Base-by-base conservation (phyloP, 768 basidiomycete species). In the Candolleomyces aberdarensis region DNA sequence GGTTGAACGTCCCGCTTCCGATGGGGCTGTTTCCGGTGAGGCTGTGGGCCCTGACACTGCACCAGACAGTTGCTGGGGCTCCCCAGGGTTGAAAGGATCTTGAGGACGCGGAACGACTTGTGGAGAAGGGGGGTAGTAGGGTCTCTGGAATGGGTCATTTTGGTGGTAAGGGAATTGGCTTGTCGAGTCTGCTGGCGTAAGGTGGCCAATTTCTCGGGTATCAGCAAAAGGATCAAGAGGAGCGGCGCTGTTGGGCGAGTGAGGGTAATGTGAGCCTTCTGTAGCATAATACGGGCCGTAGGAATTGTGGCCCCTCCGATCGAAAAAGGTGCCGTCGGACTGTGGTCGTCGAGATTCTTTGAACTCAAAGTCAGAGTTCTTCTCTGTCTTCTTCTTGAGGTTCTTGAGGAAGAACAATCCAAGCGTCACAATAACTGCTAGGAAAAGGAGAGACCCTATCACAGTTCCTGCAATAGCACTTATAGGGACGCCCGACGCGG, bases 401-500 rank as follows among this genome's bases (percentile, higher is more conserved):
- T 36, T 81, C 69, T 66, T 72, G 60, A 86, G 64, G 73, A 77
- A 84, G 69, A 83, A 86, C 9, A 84, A 66, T 8, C 76, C 80
- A 17, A 88, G 71, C 3, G 81, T 79, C 31, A 83, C 72, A 22
- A 81, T 67, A 15, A 78, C 78, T n/a, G 83, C 80, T 20, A 86
- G 66, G 59, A 84, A 84, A 40, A 85, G 63, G 32, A 87, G 69
- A 32, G 72, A 79, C 50, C 85, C 85, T 43, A 85, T 76, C 10
- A 82, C 82, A 26, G 80, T 79, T 26, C 80, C 84, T 8, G 79
- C 79, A 51, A 86, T 80, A 49, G 78, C 80, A 31, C 78, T 80
- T 6, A 76, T 75, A 6, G 82, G 74, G 19, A 76, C 65, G 8
- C 71, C 67, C 32, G 65, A 52, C 19, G 64, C 50, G 22, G 70